These are phyloP conservation scores for Porphyrellus cyaneotinctus DNA, from an alignment of 768 basidiomycete genomes.

Conservation along the genomic window DNA sequence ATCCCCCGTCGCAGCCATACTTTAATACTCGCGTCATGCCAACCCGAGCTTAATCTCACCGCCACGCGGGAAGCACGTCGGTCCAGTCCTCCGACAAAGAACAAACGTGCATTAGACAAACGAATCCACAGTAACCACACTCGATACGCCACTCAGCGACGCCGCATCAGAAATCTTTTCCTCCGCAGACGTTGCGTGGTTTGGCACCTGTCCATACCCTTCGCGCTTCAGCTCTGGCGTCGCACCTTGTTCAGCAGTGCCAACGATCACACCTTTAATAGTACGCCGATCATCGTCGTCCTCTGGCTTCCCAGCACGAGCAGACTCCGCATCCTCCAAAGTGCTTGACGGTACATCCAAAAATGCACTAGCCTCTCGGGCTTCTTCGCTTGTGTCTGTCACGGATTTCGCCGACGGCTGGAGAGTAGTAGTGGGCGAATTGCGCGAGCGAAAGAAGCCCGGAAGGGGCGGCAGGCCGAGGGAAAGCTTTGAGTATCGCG, in stretches of 20 bases:
- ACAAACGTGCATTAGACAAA: conserved; percentile 14
- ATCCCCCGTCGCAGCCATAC: conserved; percentile 5
- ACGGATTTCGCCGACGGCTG: conserved; percentile 21
- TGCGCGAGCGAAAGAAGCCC: conserved; percentile 58
- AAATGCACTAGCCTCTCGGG: conserved; percentile 17
- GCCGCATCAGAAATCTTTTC: conserved; percentile 21
- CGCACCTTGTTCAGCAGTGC: conserved; percentile 13
- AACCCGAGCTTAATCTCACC: conserved; percentile 10
- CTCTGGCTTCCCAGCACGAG: conserved; percentile 13
- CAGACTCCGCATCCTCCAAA: conserved; percentile 7
- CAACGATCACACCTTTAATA: conserved; percentile 29
- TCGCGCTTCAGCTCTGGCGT: conserved; percentile 11
- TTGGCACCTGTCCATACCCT: conserved; percentile 5
- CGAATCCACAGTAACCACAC: conserved; percentile 20
- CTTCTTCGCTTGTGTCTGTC: conserved; percentile 20
- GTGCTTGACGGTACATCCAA: conserved; percentile 5
- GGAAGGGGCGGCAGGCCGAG: conserved; percentile 61
- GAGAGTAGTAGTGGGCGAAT: conserved; percentile 42
- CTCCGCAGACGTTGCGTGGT: conserved; percentile 10
- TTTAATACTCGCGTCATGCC: conserved; percentile 6
- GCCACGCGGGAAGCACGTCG: not conserved
- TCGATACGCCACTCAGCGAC: conserved; percentile 11
- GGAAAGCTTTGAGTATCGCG: conserved; percentile 40
- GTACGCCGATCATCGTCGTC: conserved; percentile 45
- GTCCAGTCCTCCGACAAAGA: not conserved